Evolutionary conservation across 306 rosid species (phyloP).

Genomic region (Prosopis cineraria): DNA sequence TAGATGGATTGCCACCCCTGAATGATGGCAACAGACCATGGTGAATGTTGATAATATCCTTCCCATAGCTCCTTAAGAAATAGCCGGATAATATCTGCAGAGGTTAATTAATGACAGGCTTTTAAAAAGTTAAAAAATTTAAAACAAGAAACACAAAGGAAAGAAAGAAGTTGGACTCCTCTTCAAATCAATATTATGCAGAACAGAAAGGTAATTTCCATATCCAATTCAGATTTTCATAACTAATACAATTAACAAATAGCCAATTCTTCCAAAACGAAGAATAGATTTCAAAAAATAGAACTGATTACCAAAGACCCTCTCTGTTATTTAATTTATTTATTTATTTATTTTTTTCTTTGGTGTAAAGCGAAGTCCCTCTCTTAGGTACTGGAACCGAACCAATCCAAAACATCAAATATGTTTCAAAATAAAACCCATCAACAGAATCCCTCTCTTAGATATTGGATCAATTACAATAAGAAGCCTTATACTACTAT

Average conservation of each 20-base stretch:
- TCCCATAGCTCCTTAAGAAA: slow-evolving; percentile 75
- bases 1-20: slow-evolving; percentile 88
- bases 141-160: background rate
- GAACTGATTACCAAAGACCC: slow-evolving; percentile 23
- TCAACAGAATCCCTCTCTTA: slow-evolving; percentile 5
- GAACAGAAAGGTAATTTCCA: background rate
- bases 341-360: no score
- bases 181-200: slow-evolving; percentile 16
- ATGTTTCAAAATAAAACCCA: no score
- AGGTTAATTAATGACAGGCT: slow-evolving; percentile 33
- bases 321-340: no score
- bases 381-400: no score
- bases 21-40: slow-evolving; percentile 97
- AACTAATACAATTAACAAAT: slow-evolving; percentile 9
- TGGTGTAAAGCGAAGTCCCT: no score
- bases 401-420: no score
- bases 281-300: no score
- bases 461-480: slow-evolving; percentile 6
- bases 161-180: background rate
- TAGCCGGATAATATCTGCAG: slow-evolving; percentile 76
- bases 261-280: slow-evolving; percentile 3
- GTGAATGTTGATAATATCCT: slow-evolving; percentile 92
- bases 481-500: no score
- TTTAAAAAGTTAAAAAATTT: background rate
- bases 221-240: slow-evolving; percentile 1